Conservation (phyloP, 2,329 filamentous ascomycete genomes). For the Fusarium marasasianum region DNA sequence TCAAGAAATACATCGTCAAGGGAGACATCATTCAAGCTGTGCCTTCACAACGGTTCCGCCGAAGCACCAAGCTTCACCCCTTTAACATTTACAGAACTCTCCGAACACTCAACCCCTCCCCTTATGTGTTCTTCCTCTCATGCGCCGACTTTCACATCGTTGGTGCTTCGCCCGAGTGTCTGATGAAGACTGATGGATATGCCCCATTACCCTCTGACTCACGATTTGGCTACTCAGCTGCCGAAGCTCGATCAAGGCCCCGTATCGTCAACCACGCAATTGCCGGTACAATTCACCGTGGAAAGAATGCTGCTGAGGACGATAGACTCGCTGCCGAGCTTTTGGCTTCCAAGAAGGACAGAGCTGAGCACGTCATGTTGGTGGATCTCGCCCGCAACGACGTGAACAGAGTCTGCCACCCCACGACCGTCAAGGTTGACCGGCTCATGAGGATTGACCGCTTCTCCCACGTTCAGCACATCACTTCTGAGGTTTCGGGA, state of each 20-base stretch:
- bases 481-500: constrained; percentile 95
- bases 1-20: constrained; percentile 90
- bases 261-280: constrained; percentile 97
- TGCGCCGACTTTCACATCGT: constrained; percentile 94
- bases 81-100: constrained; percentile 98
- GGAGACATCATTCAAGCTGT: constrained; percentile 99
- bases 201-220: constrained; percentile 37
- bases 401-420: constrained; percentile 94
- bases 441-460: constrained; percentile 92
- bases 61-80: constrained; percentile 89
- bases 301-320: constrained; percentile 76
- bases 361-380: constrained; percentile 96
- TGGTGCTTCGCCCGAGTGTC: constrained; percentile 91
- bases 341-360: constrained; percentile 77
- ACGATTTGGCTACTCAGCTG: constrained; percentile 39
- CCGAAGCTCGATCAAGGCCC: constrained; percentile 69
- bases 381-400: constrained; percentile 97
- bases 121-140: constrained; percentile 96
- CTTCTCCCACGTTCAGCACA: constrained; percentile 97
- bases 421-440: constrained; percentile 88
- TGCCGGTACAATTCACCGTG: constrained; percentile 92
- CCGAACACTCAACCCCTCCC: constrained; percentile 96
- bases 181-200: constrained; percentile 74
- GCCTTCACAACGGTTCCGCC: constrained; percentile 90
- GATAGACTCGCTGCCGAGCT: constrained; percentile 78